These are phyloP conservation scores for Fraxinus platypoda DNA, from an alignment of 305 asterid species.

Conservation along the genomic window DNA sequence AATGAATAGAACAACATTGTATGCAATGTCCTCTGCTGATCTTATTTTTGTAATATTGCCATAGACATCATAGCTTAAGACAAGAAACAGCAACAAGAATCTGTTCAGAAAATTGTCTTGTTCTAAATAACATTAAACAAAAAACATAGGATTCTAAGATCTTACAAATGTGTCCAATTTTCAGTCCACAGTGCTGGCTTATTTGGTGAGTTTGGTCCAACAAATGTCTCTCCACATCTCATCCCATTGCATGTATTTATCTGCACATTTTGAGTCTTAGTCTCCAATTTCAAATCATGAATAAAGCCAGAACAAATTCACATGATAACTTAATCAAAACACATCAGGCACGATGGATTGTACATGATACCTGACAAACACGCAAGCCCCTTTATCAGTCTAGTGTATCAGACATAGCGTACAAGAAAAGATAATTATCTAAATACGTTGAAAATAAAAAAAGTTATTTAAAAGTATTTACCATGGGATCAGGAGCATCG, in stretches of 20 bases:
- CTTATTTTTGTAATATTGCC: constrained; percentile 60
- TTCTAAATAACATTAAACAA: neutral
- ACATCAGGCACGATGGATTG: neutral
- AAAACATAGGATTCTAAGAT: neutral
- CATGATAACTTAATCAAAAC: neutral
- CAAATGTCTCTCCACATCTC: constrained; percentile 80
- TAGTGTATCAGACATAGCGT: neutral
- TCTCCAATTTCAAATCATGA: neutral
- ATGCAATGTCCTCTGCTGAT: constrained; percentile 67
- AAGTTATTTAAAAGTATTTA: constrained; percentile 14
- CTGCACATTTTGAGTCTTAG: constrained; percentile 34
- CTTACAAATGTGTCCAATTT: constrained; percentile 97
- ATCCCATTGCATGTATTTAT: constrained; percentile 85
- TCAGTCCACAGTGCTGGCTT: constrained; percentile 97
- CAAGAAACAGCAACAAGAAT: neutral
- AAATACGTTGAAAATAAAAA: neutral
- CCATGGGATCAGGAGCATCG: constrained; percentile 89
- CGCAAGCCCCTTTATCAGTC: neutral
- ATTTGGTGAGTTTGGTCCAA: constrained; percentile 81
- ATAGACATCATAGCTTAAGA: constrained; percentile 59
- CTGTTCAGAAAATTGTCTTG: neutral
- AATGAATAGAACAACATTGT: constrained; percentile 68
- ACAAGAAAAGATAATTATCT: neutral
- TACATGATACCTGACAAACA: neutral
- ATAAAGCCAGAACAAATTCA: neutral